phyloP scores from a whole-genome alignment of 225 moss, liverwort and hornwort species.

The Pleurozium schreberi region DNA sequence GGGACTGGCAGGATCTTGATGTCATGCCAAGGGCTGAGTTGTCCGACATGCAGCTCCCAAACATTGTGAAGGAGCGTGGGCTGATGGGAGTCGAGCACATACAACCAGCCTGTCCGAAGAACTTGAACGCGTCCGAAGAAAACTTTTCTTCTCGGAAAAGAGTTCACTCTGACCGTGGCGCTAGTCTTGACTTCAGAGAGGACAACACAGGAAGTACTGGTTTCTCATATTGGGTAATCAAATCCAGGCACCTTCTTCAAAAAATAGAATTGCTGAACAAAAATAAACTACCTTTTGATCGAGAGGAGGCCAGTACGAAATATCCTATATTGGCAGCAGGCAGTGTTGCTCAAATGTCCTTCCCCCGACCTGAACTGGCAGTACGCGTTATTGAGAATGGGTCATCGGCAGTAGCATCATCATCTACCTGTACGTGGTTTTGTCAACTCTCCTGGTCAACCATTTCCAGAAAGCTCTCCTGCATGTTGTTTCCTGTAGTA shows the following conservation, averaged over 20 bases:
- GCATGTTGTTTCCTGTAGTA: not conserved
- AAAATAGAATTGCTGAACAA: conserved; percentile 31
- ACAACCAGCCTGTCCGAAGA: conserved; percentile 2
- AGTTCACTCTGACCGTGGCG: not conserved
- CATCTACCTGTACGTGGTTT: conserved; percentile 15
- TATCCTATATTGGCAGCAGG: not conserved
- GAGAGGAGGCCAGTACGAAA: not conserved
- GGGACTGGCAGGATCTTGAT: conserved; percentile 25
- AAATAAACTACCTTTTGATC: not conserved
- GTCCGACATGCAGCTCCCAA: conserved; percentile 14
- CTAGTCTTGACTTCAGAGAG: not conserved
- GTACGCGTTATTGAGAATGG: not conserved
- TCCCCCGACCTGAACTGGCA: not conserved
- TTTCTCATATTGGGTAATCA: conserved; percentile 14
- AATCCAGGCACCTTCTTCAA: conserved; percentile 20
- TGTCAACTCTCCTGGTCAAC: not conserved
- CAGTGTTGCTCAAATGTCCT: not conserved
- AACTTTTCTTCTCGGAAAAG: conserved; percentile 1
- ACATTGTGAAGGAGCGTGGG: conserved; percentile 41
- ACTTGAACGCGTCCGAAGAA: not conserved
- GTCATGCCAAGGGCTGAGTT: conserved; percentile 12
- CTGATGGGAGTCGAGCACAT: conserved; percentile 14
- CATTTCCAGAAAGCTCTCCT: not conserved
- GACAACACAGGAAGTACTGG: not conserved
- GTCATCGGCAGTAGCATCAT: conserved; percentile 1